A percentile compares a stretch with the other conserved stretches of the same genome.
These are phyloP conservation scores for Myxozyma neglecta DNA, from an alignment of 805 yeast species.

Conservation along the genomic window DNA sequence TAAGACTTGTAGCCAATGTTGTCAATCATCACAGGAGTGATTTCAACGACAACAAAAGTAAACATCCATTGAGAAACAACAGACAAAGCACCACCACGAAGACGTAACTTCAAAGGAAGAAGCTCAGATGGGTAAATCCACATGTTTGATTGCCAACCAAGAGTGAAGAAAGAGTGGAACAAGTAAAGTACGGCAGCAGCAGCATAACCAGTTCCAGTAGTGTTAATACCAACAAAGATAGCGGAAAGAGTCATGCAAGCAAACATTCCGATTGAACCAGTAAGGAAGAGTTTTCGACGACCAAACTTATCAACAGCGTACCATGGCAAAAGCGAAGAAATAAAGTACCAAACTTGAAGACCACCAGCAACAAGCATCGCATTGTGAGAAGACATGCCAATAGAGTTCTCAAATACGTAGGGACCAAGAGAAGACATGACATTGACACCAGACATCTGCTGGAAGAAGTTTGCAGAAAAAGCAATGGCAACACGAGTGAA, in stretches of 20 bases:
- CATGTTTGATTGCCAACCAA: conserved; percentile 36
- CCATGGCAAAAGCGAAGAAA: conserved; percentile 15
- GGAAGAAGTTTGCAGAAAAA: conserved; percentile 47
- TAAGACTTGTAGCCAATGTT: conserved; percentile 57
- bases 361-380: conserved; percentile 21
- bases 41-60: conserved; percentile 59
- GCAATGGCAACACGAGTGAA: conserved; percentile 50
- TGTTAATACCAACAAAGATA: conserved; percentile 22
- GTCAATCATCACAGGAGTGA: conserved; percentile 53
- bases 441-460: conserved; percentile 45
- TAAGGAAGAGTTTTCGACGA: conserved; percentile 60
- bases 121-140: conserved; percentile 65
- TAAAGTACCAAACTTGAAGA: conserved; percentile 14
- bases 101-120: conserved; percentile 54
- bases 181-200: conserved; percentile 15
- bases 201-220: conserved; percentile 12
- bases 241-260: conserved; percentile 32
- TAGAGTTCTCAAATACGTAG: conserved; percentile 19
- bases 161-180: conserved; percentile 22
- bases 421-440: conserved; percentile 36
- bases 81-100: conserved; percentile 53
- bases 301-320: conserved; percentile 46
- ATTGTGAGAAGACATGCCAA: conserved; percentile 9
- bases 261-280: conserved; percentile 56
- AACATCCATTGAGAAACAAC: conserved; percentile 61